These are phyloP conservation scores for Phytophthora aleatoria DNA, from an alignment of 352 stramenopile species.

Conservation along the genomic window DNA sequence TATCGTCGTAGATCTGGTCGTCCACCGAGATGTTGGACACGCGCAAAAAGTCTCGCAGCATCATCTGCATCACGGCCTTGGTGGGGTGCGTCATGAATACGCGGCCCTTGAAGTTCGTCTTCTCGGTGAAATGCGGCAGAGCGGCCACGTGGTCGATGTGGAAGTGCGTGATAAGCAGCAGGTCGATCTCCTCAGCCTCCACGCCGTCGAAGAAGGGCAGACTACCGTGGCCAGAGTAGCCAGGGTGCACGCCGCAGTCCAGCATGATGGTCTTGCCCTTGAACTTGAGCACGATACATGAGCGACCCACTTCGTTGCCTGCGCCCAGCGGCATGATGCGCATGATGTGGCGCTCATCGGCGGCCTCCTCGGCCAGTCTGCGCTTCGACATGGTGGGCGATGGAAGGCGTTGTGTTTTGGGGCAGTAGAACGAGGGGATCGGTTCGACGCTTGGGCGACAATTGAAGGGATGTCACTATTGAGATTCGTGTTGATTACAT, in stretches of 20 bases:
- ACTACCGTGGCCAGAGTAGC: conserved; percentile 96
- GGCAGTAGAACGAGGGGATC: conserved; percentile 3
- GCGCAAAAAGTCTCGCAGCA: conserved; percentile 97
- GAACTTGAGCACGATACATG: conserved; percentile 99
- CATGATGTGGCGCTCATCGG: conserved; percentile 91
- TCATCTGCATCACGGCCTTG: conserved; percentile 98
- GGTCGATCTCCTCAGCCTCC: conserved; percentile 94
- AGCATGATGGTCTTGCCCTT: conserved; percentile 98
- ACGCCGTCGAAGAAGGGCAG: conserved; percentile 99
- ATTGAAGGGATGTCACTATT: neutral
- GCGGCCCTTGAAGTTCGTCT: conserved; percentile 96
- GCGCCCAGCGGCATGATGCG: conserved; percentile 96
- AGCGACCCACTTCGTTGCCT: conserved; percentile 98
- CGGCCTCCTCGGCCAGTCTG: conserved; percentile 68
- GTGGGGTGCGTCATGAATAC: conserved; percentile 99
- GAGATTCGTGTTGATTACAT: neutral
- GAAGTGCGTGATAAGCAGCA: conserved; percentile 99
- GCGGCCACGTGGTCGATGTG: conserved; percentile 99
- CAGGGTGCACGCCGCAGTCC: conserved; percentile 89
- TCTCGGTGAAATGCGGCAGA: conserved; percentile 99
- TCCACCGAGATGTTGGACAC: conserved; percentile 95
- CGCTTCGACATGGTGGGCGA: conserved; percentile 68
- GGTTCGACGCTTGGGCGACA: neutral
- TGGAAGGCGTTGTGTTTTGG: neutral
- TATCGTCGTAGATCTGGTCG: conserved; percentile 93